A percentile compares a stretch with the other conserved stretches of the same genome.
phyloP scores from a whole-genome alignment of 2,329 filamentous ascomycete genomes.

The Torrubiella hemipterigena region DNA sequence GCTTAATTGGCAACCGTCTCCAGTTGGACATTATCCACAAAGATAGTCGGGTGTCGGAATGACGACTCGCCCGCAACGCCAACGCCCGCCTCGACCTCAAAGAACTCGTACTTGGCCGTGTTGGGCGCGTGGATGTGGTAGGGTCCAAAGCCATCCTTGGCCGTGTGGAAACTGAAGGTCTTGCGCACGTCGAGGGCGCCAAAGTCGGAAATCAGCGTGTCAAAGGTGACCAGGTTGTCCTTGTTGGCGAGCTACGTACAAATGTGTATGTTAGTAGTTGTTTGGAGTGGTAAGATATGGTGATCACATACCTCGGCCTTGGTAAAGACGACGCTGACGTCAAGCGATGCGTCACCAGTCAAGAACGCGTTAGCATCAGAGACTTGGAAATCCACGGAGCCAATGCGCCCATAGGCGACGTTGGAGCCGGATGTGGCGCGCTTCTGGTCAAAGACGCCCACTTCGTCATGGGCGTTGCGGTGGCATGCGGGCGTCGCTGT shows the following conservation, averaged over 20 bases:
- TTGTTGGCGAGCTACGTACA: background rate
- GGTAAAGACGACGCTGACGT: background rate
- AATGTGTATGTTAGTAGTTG: no score
- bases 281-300: no score
- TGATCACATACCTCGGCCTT: background rate
- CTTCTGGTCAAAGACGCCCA: background rate
- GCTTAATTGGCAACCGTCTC: background rate
- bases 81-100: background rate
- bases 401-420: background rate
- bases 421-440: background rate
- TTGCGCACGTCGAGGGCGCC: background rate
- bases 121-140: background rate
- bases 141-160: background rate
- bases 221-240: background rate
- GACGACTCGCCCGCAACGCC: background rate
- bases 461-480: background rate
- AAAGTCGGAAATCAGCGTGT: background rate
- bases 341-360: background rate
- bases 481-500: background rate
- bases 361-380: background rate
- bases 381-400: background rate
- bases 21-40: background rate
- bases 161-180: background rate
- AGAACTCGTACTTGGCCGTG: background rate
- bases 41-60: background rate